Evolutionary conservation across 2,329 filamentous ascomycete genomes (phyloP).

Genomic region (Diaporthe aspalathi): DNA sequence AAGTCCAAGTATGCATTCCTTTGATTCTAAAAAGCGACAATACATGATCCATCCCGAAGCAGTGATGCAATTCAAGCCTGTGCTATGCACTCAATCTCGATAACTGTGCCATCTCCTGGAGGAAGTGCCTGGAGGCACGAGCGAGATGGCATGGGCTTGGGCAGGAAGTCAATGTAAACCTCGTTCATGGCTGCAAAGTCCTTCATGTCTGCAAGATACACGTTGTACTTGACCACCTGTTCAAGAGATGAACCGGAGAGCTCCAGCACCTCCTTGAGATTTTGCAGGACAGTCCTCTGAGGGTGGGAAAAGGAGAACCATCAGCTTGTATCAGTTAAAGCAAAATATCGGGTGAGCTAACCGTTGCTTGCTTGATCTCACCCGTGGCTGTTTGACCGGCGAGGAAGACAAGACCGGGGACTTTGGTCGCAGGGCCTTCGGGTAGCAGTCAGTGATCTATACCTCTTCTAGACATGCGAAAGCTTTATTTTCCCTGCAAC

Average conservation of each 20-base stretch:
- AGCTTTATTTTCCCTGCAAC: background rate
- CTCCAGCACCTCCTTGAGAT: slow-evolving; percentile 47
- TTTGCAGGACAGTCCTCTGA: slow-evolving; percentile 43
- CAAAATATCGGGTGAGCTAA: slow-evolving; percentile 41
- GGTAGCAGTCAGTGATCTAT: background rate
- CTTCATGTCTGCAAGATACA: slow-evolving; percentile 46
- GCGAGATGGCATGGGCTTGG: slow-evolving; percentile 55
- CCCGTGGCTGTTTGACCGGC: slow-evolving; percentile 61
- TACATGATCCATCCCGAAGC: background rate
- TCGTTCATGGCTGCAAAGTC: slow-evolving; percentile 49
- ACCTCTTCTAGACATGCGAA: background rate
- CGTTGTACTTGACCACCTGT: slow-evolving; percentile 47
- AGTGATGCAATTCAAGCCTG: slow-evolving; percentile 45
- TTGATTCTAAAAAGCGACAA: background rate
- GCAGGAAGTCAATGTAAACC: slow-evolving; percentile 53
- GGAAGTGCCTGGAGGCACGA: slow-evolving; percentile 55
- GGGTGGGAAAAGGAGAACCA: background rate
- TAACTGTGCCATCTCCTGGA: slow-evolving; percentile 53
- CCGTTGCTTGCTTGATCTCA: slow-evolving; percentile 59
- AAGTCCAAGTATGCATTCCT: background rate
- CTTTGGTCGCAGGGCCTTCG: slow-evolving; percentile 55
- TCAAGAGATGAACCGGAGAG: slow-evolving; percentile 45
- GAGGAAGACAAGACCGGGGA: slow-evolving; percentile 59
- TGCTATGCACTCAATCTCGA: slow-evolving; percentile 59
- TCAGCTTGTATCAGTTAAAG: background rate